Conservation (phyloP, 768 basidiomycete genomes). For the Steccherinum ochraceum region DNA sequence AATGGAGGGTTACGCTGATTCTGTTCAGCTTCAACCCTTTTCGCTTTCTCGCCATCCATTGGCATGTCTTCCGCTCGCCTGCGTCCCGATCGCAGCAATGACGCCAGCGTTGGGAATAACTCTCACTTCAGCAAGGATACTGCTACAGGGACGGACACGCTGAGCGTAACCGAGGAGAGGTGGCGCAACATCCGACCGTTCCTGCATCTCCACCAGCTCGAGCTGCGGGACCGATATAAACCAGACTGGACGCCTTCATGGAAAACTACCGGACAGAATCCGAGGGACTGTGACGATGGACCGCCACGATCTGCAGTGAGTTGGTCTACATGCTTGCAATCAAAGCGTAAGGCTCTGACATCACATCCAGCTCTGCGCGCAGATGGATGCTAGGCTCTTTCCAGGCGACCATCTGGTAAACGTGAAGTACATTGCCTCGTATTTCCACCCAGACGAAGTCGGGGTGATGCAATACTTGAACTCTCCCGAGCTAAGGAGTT, state of each 20-base stretch:
- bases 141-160: no score
- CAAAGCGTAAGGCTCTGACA: neutral
- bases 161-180: neutral
- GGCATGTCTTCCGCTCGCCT: no score
- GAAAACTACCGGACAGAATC: neutral
- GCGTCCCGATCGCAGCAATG: no score
- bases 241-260: slow-evolving; percentile 23
- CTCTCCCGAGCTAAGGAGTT: neutral
- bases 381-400: neutral
- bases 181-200: neutral
- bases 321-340: neutral
- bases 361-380: neutral
- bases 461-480: neutral
- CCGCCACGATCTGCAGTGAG: neutral
- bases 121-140: no score
- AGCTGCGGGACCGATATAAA: slow-evolving; percentile 19
- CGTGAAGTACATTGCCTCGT: neutral
- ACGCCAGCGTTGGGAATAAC: no score
- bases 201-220: neutral
- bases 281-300: neutral
- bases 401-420: neutral
- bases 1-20: no score
- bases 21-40: no score
- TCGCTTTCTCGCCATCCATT: no score
- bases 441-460: neutral